Percentiles rank a stretch among this genome's conserved stretches.
Conservation (phyloP, 2,329 filamentous ascomycete species). For the Ilyonectria mors-panacis region DNA sequence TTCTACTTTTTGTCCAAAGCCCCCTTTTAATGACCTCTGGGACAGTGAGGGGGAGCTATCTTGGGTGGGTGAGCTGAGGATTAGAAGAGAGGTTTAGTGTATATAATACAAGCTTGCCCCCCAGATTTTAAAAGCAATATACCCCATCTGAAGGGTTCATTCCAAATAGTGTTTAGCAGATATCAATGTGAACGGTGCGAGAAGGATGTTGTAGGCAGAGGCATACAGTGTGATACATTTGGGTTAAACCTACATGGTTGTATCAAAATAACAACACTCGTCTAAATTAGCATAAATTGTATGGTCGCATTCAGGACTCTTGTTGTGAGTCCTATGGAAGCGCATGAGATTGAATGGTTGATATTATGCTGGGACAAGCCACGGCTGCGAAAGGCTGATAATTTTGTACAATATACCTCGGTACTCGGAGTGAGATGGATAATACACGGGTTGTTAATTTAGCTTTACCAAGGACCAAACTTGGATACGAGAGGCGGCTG, state of each 20-base stretch:
- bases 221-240: background rate
- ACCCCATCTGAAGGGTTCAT: constrained; percentile 32
- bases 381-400: background rate
- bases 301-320: too few relatives aligned
- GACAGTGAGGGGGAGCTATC: constrained; percentile 26
- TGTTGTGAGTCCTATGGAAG: too few relatives aligned
- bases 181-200: background rate
- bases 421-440: background rate
- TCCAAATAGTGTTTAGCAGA: constrained; percentile 3
- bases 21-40: constrained; percentile 34
- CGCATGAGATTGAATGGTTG: background rate
- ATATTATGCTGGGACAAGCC: background rate
- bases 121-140: constrained; percentile 40
- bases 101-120: constrained; percentile 41
- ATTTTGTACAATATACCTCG: background rate
- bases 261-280: background rate
- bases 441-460: background rate
- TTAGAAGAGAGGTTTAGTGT: constrained; percentile 29
- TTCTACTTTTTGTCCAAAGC: constrained; percentile 36
- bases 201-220: background rate
- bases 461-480: background rate
- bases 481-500: background rate
- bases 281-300: background rate
- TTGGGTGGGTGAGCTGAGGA: constrained; percentile 26
- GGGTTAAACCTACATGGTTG: background rate